Base-by-base conservation (phyloP, 2,329 filamentous ascomycete genomes). In the Arachnomyces sp. region DNA sequence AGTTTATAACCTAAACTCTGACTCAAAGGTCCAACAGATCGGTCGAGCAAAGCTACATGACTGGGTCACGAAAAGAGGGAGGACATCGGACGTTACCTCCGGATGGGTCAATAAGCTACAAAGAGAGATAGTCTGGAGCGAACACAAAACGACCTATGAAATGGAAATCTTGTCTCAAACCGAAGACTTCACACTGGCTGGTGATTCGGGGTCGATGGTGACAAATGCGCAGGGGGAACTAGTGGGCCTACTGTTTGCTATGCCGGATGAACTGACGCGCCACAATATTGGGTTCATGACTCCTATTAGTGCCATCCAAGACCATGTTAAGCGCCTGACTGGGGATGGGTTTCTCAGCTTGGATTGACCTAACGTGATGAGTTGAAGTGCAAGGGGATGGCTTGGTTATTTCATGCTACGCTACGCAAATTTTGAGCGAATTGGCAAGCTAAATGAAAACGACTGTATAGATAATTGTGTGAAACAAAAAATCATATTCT, bases 161-260 rank as follows among this genome's bases (percentile, higher is more conserved):
- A 9, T 25, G 5, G 36, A 38, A 17, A 38, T 38, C 31, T 12
- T 31, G 25, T 15, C 36, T 17, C n/a, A 14, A 11, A 31, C 6
- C 5, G 6, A 7, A 3, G 36, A 31, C 25, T 38, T 38, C 16
- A n/a, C 25, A 5, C n/a, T 6, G 6, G 25, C 25, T 5, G 36
- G 36, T 11, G 36, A 38, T 15, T 38, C 36, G 12, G 36, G 36
- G 9, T 38, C 36, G 3, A 31, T 38, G 4, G 14, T 38, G 12
- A 38, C 28, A 4, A 31, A 38, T 16, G 8, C n/a, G 8, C 28
- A 29, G 15, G 28, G 25, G 8, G 36, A 38, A 16, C 14, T 38
- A 15, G 18, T 32, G 5, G 36, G 36, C 7, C 13, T 31, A 5
- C 8, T 38, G 8, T 38, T 38, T 13, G 36, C 35, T 8, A 8